phyloP scores from a whole-genome alignment of 179 eudicot genomes.

The Silene noctiflora region DNA sequence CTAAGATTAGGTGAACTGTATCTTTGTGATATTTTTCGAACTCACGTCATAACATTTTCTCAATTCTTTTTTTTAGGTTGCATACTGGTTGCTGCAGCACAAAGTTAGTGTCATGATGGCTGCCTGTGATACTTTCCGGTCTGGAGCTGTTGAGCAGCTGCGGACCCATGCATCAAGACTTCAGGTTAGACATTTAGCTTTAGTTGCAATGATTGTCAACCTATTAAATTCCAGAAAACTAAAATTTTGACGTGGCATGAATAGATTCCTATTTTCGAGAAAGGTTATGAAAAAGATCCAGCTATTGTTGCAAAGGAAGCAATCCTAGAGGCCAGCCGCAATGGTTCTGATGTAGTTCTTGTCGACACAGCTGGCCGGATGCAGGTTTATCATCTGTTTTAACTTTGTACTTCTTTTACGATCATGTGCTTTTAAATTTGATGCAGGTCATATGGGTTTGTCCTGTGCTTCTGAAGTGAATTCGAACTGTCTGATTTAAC shows the following conservation, averaged over 20 bases:
- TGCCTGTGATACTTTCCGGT: constrained; percentile 95
- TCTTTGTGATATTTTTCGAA: not conserved
- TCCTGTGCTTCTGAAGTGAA: no score
- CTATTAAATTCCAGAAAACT: not conserved
- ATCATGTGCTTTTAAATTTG: not conserved
- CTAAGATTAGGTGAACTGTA: not conserved
- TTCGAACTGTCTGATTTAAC: no score
- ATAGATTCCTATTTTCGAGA: constrained; percentile 94
- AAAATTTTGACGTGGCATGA: constrained; percentile 13
- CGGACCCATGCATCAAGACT: constrained; percentile 97
- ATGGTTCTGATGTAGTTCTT: constrained; percentile 93
- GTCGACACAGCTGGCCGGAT: constrained; percentile 98
- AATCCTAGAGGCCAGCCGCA: constrained; percentile 78
- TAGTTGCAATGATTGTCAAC: not conserved
- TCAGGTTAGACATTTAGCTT: constrained; percentile 46
- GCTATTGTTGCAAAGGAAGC: constrained; percentile 98
- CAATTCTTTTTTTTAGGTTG: constrained; percentile 53
- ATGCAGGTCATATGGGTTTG: not conserved
- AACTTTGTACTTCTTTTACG: not conserved
- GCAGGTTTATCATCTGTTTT: constrained; percentile 54
- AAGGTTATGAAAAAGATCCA: constrained; percentile 98
- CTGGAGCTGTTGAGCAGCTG: constrained; percentile 97
- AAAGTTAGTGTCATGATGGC: constrained; percentile 94
- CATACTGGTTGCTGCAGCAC: constrained; percentile 95
- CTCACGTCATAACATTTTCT: constrained; percentile 4